Evolutionary conservation across 495 filamentous ascomycete genomes (phyloP).

Genomic region (Penicillium bovifimosum): DNA sequence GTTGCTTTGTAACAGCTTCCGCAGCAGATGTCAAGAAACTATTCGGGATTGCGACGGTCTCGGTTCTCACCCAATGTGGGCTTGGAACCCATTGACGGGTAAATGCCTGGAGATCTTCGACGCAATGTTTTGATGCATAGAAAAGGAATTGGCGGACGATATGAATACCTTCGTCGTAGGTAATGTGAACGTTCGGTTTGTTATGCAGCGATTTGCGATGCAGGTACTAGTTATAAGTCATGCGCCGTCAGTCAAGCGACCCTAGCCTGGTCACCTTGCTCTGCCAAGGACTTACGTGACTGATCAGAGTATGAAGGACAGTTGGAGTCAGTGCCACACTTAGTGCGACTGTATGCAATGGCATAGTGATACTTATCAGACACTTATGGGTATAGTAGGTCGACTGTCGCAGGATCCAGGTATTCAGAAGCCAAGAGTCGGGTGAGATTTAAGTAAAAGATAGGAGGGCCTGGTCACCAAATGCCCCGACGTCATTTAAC

Average conservation of each 20-base stretch:
- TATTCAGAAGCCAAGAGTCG: neutral
- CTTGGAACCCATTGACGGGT: constrained; percentile 84
- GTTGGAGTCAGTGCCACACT: constrained; percentile 70
- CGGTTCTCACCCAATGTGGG: constrained; percentile 80
- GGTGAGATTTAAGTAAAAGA: neutral
- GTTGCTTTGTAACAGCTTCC: constrained; percentile 54
- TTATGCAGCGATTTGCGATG: constrained; percentile 67
- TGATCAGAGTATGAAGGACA: constrained; percentile 70
- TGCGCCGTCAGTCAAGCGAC: constrained; percentile 8
- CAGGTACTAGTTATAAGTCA: constrained; percentile 63
- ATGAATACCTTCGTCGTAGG: constrained; percentile 90
- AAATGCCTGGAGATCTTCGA: constrained; percentile 89
- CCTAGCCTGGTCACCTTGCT: neutral
- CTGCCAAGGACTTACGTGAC: constrained; percentile 53
- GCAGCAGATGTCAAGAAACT: constrained; percentile 58
- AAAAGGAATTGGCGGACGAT: constrained; percentile 78
- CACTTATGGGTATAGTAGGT: constrained; percentile 1
- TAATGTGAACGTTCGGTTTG: constrained; percentile 80
- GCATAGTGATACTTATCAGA: constrained; percentile 44
- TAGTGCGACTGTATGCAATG: constrained; percentile 69
- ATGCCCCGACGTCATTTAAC: neutral
- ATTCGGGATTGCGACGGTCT: constrained; percentile 64
- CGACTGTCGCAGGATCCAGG: neutral
- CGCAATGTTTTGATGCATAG: constrained; percentile 77
- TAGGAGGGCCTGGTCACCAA: neutral